Conservation (phyloP, 106 monocot species). For the Allium fistulosum region DNA sequence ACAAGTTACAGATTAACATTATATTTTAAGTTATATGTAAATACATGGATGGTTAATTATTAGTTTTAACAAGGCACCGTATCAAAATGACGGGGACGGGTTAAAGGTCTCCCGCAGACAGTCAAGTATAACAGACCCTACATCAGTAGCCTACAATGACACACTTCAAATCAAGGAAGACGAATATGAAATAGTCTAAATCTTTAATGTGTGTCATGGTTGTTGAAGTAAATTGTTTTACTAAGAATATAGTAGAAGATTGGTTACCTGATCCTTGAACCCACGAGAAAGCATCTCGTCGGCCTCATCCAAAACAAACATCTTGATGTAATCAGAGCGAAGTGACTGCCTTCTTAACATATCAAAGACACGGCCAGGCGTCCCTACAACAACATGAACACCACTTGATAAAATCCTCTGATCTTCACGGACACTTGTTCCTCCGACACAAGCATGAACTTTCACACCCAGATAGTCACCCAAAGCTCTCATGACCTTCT, state of each 20-base stretch:
- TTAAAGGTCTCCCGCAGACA: no score
- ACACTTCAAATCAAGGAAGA: not conserved
- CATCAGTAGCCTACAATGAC: no score
- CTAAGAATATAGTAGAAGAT: no score
- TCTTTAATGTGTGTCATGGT: not conserved
- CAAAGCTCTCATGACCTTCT: slow-evolving; percentile 42
- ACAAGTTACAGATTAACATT: no score
- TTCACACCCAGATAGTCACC: slow-evolving; percentile 46
- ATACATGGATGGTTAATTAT: no score
- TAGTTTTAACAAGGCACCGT: no score
- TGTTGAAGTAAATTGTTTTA: no score
- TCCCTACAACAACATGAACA: slow-evolving; percentile 54
- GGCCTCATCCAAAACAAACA: slow-evolving; percentile 44
- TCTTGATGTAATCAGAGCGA: slow-evolving; percentile 24
- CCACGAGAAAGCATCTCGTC: slow-evolving; percentile 49
- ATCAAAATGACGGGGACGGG: no score
- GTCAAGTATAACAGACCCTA: no score
- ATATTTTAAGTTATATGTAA: no score
- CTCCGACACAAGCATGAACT: slow-evolving; percentile 46
- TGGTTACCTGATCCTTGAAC: slow-evolving; percentile 37
- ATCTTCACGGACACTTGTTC: slow-evolving; percentile 33
- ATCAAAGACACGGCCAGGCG: slow-evolving; percentile 44
- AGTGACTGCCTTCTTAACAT: slow-evolving; percentile 34
- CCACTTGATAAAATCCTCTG: slow-evolving; percentile 32
- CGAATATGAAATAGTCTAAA: not conserved